phyloP scores from a whole-genome alignment of 2,329 filamentous ascomycete species.

The Apiospora phragmitis region DNA sequence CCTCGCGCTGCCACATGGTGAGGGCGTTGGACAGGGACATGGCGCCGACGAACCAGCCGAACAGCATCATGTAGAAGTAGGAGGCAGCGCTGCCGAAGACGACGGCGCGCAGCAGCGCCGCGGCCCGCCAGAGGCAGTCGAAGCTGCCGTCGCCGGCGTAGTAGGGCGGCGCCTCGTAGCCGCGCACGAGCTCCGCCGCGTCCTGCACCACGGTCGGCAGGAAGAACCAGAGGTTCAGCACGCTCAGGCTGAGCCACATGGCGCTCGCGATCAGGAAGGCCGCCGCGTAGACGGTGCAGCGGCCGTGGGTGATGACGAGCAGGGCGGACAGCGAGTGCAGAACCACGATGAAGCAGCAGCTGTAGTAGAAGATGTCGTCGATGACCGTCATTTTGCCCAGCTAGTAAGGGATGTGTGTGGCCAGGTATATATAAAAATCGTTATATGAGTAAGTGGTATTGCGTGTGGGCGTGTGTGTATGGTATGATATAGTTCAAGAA shows the following conservation, averaged over 20 bases:
- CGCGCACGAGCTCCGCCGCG: conserved; percentile 14
- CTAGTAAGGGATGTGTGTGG: not conserved
- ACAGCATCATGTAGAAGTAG: conserved; percentile 20
- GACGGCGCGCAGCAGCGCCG: not conserved
- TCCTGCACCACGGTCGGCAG: conserved; percentile 22
- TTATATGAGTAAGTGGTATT: not conserved
- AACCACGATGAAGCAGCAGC: conserved; percentile 22
- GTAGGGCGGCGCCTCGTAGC: not conserved
- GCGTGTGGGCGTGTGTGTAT: not conserved
- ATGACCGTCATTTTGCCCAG: conserved; percentile 17
- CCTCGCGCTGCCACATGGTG: conserved; percentile 21
- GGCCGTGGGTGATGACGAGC: conserved; percentile 18
- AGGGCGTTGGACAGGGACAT: conserved; percentile 25
- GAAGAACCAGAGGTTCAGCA: conserved; percentile 26
- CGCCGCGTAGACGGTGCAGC: conserved; percentile 18
- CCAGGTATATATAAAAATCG: not conserved
- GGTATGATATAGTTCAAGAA: not conserved
- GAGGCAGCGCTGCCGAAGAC: conserved; percentile 16
- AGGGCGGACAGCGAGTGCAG: conserved; percentile 22
- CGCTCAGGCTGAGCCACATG: conserved; percentile 22
- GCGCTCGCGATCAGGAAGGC: conserved; percentile 24
- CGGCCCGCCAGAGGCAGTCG: not conserved
- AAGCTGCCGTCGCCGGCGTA: not conserved
- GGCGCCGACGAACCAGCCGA: conserved; percentile 25
- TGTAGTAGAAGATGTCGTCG: conserved; percentile 23